These are phyloP conservation scores for Boletellus ananiceps DNA, from an alignment of 768 basidiomycete genomes.

Conservation along the genomic window DNA sequence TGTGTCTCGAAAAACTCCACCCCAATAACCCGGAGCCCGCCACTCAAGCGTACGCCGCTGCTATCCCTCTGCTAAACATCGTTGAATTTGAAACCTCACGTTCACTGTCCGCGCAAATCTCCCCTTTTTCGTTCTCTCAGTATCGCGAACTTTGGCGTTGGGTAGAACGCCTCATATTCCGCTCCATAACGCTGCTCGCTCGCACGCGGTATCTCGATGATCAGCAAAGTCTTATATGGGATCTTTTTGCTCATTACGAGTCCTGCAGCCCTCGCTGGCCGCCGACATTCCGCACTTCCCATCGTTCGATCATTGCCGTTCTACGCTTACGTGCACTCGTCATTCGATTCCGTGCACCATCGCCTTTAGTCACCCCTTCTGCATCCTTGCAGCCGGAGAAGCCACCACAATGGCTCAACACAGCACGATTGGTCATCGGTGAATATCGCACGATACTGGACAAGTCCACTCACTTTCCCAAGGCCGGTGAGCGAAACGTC, in stretches of 20 bases:
- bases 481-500: constrained; percentile 71
- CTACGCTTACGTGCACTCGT: constrained; percentile 74
- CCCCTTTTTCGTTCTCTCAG: constrained; percentile 49
- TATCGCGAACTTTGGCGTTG: constrained; percentile 86
- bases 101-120: constrained; percentile 22
- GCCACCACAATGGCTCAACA: constrained; percentile 55
- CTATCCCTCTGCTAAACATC: constrained; percentile 50
- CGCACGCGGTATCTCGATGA: constrained; percentile 38
- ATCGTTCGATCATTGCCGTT: constrained; percentile 64
- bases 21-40: constrained; percentile 47
- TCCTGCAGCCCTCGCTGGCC: constrained; percentile 70
- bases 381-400: constrained; percentile 23
- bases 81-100: constrained; percentile 45
- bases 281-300: constrained; percentile 67
- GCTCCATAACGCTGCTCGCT: constrained; percentile 66
- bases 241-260: constrained; percentile 57
- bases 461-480: constrained; percentile 70
- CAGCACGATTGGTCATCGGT: constrained; percentile 60
- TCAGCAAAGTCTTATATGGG: constrained; percentile 47
- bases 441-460: constrained; percentile 69
- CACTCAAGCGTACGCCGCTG: constrained; percentile 51
- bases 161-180: constrained; percentile 77
- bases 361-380: constrained; percentile 14
- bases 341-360: constrained; percentile 37
- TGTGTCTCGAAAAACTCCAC: constrained; percentile 63